These are phyloP conservation scores for Gonium pectorale DNA, from an alignment of 139 green algal genomes.

Conservation along the genomic window DNA sequence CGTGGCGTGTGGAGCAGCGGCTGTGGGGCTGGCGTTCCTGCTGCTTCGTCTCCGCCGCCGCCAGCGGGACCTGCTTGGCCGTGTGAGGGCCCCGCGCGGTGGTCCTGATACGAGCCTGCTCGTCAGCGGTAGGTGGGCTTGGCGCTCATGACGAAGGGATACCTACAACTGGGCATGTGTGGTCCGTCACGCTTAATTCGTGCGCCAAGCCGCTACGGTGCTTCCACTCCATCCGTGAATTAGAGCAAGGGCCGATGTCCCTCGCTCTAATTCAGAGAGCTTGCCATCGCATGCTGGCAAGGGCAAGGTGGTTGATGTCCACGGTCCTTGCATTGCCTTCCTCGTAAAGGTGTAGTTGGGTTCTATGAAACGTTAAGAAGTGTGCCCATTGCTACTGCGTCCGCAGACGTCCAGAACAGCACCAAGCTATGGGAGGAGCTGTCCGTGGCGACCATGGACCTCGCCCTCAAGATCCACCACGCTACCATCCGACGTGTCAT, in stretches of 20 bases:
- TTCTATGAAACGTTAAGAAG: too few species aligned
- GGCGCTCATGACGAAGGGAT: too few species aligned
- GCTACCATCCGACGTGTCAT: not conserved
- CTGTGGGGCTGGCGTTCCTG: not conserved
- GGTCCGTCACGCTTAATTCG: too few species aligned
- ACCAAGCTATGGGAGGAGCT: slow-evolving; percentile 24
- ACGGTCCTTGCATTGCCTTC: too few species aligned
- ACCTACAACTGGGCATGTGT: too few species aligned
- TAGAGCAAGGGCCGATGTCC: too few species aligned
- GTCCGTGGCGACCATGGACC: not conserved
- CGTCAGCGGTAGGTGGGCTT: not conserved
- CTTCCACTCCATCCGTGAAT: too few species aligned
- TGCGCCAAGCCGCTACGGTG: too few species aligned
- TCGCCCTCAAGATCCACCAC: slow-evolving; percentile 3
- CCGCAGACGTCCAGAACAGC: slow-evolving; percentile 5
- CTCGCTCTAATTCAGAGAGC: too few species aligned
- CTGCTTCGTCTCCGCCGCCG: not conserved
- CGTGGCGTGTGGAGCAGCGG: not conserved
- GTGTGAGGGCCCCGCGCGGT: not conserved
- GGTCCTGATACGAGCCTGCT: not conserved
- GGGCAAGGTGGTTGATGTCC: too few species aligned
- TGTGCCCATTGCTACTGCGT: not conserved
- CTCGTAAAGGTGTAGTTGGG: too few species aligned
- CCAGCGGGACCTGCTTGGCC: not conserved
- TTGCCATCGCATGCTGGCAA: too few species aligned